Evolutionary conservation across 2,329 filamentous ascomycete species (phyloP), one percentile per base, ranked within the genome.

Genomic region (Nothophaeocryptopus gaeumannii): DNA sequence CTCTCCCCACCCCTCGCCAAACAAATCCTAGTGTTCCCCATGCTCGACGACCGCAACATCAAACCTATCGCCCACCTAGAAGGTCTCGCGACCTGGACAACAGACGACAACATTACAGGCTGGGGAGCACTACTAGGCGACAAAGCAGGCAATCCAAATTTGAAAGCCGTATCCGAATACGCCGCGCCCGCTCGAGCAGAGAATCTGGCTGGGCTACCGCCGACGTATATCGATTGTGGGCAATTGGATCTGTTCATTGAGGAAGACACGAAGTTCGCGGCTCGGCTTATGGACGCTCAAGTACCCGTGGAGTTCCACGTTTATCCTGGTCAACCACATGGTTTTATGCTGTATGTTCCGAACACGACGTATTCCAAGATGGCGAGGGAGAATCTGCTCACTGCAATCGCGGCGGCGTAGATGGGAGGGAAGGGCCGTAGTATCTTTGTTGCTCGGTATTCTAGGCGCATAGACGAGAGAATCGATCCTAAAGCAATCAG

Each of bases 11-110:
- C 51, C 2, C 26, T 63, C 3, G 43, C 45, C 5, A 63, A 59
- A 43, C 68, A 74, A 59, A 63, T 77, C 42, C 63, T 78, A 5
- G 61, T 72, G 35, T 72, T 70, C 43, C 72, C 72, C 12, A 77
- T 77, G 74, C 62, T 78, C 5, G 74, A 78, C 55, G 72, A 77
- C 56, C 61, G 68, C 35, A 68, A 65, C 15, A 62, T 66, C 13
- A 58, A 55, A 11, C 67, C 67, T 7, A 59, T 65, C 11, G 51
- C 54, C 10, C 68, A 69, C 20, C 67, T 71, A 42, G 62, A 66
- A 32, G 55, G 55, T 3, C 58, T 68, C 29, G 63, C 66, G 1
- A 64, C 63, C 15, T 76, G 73, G 71, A 64, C 60, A 2, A 58
- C 58, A 9, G 64, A 62, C 33, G 66, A 69, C 45, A 74, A 74